A percentile compares a stretch with the other conserved stretches of the same genome.
phyloP scores from a whole-genome alignment of 306 rosid genomes.

The Cercis canadensis region DNA sequence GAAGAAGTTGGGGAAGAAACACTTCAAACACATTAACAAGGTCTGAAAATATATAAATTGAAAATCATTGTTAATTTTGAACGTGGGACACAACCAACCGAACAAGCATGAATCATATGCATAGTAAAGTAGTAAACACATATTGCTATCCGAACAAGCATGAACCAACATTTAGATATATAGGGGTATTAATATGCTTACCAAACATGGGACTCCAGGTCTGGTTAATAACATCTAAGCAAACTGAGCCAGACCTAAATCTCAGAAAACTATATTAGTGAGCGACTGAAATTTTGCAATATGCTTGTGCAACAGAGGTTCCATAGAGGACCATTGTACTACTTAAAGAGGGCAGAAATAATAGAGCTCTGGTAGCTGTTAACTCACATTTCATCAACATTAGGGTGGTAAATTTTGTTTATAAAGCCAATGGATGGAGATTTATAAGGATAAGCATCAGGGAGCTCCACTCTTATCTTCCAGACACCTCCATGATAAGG shows the following conservation, averaged over 20 bases:
- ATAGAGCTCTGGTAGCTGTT: constrained; percentile 1
- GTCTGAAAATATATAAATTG: constrained; percentile 52
- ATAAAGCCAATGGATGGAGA: constrained; percentile 90
- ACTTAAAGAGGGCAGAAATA: constrained; percentile 29
- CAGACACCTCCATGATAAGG: constrained; percentile 82
- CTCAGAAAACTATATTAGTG: constrained; percentile 40
- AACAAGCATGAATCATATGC: constrained; percentile 14
- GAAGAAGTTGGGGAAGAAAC: constrained; percentile 93
- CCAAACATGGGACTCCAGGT: constrained; percentile 99
- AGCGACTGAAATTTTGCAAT: constrained; percentile 26
- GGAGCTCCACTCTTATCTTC: constrained; percentile 86
- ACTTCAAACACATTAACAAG: constrained; percentile 84
- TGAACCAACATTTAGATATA: background rate
- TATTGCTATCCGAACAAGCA: background rate
- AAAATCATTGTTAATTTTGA: constrained; percentile 25
- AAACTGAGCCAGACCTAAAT: constrained; percentile 87
- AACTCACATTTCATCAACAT: constrained; percentile 94
- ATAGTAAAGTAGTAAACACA: too few relatives aligned
- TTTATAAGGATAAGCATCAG: constrained; percentile 88
- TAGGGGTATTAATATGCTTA: constrained; percentile 37
- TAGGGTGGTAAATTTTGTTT: constrained; percentile 92
- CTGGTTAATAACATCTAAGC: constrained; percentile 94
- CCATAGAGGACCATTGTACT: constrained; percentile 10
- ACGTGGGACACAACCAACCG: constrained; percentile 23
- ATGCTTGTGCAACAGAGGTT: constrained; percentile 19